phyloP scores from a whole-genome alignment of 2,329 filamentous ascomycete species.

The Oidium heveae region DNA sequence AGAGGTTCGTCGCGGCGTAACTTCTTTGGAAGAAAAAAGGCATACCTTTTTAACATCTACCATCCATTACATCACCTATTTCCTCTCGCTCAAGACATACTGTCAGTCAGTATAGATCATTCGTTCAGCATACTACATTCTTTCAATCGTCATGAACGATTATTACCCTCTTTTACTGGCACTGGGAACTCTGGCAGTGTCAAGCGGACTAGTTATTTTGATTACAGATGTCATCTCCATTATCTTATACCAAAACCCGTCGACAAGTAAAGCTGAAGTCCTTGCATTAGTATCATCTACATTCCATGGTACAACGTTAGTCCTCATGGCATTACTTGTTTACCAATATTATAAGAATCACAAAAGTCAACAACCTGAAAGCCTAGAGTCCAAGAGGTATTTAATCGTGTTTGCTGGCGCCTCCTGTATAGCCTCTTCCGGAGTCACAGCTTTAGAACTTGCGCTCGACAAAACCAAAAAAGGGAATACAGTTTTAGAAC shows the following conservation, averaged over 20 bases:
- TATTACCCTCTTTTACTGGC: constrained; percentile 3
- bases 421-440: constrained; percentile 6
- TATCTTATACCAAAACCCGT: constrained; percentile 6
- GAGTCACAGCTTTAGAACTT: constrained; percentile 8
- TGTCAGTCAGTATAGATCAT: no score
- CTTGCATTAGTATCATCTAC: constrained; percentile 10
- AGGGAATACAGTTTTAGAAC: neutral
- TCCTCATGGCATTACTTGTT: constrained; percentile 8
- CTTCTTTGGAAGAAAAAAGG: no score
- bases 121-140: no score
- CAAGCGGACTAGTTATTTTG: constrained; percentile 10
- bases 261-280: constrained; percentile 3
- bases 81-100: no score
- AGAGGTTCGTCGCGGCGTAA: no score
- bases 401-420: constrained; percentile 7
- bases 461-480: constrained; percentile 7
- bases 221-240: constrained; percentile 8
- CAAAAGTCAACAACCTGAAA: constrained; percentile 10
- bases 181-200: constrained; percentile 11
- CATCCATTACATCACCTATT: no score
- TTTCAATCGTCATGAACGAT: no score
- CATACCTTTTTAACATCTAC: no score
- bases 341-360: constrained; percentile 9
- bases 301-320: constrained; percentile 6
- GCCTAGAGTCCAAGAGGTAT: constrained; percentile 2